Evolutionary conservation across 2,329 filamentous ascomycete species (phyloP).

Genomic region (Epichloe elymi): DNA sequence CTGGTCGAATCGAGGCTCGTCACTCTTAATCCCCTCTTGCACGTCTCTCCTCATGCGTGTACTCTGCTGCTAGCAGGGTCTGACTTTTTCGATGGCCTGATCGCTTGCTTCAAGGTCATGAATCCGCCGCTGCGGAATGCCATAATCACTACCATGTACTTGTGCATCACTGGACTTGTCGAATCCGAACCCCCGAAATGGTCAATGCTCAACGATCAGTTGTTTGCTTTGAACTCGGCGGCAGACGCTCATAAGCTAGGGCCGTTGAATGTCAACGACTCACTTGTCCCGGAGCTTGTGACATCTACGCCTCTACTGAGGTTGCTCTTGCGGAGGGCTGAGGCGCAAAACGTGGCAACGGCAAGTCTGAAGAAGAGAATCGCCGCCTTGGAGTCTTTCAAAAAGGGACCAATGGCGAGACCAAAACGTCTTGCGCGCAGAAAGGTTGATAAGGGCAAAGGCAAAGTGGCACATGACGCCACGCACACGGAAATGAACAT

Average conservation of each 20-base stretch:
- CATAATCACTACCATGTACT: constrained; percentile 60
- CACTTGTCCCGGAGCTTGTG: constrained; percentile 69
- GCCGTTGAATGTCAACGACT: constrained; percentile 46
- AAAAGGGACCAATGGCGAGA: constrained; percentile 40
- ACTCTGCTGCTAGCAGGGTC: constrained; percentile 66
- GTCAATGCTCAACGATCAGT: constrained; percentile 66
- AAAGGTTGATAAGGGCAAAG: constrained; percentile 56
- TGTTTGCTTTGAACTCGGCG: constrained; percentile 65
- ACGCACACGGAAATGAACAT: constrained; percentile 47
- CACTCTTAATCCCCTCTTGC: constrained; percentile 49
- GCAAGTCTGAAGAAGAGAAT: constrained; percentile 48
- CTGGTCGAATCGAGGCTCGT: constrained; percentile 41
- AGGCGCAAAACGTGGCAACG: constrained; percentile 34
- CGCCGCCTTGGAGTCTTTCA: constrained; percentile 45
- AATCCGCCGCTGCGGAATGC: constrained; percentile 50
- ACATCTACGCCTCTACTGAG: constrained; percentile 65
- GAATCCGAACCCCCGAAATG: constrained; percentile 56
- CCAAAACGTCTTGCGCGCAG: constrained; percentile 37
- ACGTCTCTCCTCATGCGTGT: constrained; percentile 43
- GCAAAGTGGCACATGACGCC: constrained; percentile 25
- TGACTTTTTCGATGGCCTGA: constrained; percentile 77
- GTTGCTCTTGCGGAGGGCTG: constrained; percentile 43
- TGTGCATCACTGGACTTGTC: constrained; percentile 59
- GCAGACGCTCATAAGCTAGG: constrained; percentile 51
- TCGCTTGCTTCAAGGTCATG: constrained; percentile 50